Percentiles rank a stretch among this genome's conserved stretches.
phyloP scores from a whole-genome alignment of 352 stramenopile species.

The Phytophthora pinifolia region DNA sequence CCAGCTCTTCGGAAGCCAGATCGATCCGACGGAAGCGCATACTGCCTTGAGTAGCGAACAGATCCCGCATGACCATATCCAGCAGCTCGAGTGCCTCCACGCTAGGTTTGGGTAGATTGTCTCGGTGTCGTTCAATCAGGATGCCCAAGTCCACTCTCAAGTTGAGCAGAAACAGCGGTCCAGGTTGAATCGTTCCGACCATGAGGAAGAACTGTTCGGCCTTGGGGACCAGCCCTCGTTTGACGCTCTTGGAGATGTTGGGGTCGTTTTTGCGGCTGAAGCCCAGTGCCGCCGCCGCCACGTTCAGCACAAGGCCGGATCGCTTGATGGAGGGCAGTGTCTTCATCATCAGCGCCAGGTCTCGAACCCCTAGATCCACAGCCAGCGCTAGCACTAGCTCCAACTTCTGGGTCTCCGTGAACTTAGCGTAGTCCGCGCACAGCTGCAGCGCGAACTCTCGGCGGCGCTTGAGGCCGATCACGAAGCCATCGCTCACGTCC shows the following conservation, averaged over 20 bases:
- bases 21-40: slow-evolving; percentile 84
- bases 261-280: slow-evolving; percentile 84
- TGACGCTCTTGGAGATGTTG: slow-evolving; percentile 84
- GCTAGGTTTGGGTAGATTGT: slow-evolving; percentile 43
- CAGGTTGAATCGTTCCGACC: slow-evolving; percentile 65
- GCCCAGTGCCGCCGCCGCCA: slow-evolving; percentile 69
- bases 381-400: slow-evolving; percentile 79
- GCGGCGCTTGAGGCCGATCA: slow-evolving; percentile 78
- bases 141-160: slow-evolving; percentile 65
- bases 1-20: slow-evolving; percentile 63
- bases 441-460: slow-evolving; percentile 77
- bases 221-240: slow-evolving; percentile 77
- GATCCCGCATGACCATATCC: slow-evolving; percentile 79
- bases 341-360: slow-evolving; percentile 82
- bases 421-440: slow-evolving; percentile 75
- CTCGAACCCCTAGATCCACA: slow-evolving; percentile 75
- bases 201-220: slow-evolving; percentile 82
- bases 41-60: slow-evolving; percentile 81
- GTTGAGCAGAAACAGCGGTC: slow-evolving; percentile 72
- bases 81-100: slow-evolving; percentile 75
- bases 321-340: slow-evolving; percentile 73
- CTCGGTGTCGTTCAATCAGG: slow-evolving; percentile 52
- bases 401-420: slow-evolving; percentile 76
- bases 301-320: slow-evolving; percentile 81
- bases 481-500: slow-evolving; percentile 78